Conservation (phyloP, 371 early-diverging fungal genomes). For the Amoeboaphelidium protococcarum region DNA sequence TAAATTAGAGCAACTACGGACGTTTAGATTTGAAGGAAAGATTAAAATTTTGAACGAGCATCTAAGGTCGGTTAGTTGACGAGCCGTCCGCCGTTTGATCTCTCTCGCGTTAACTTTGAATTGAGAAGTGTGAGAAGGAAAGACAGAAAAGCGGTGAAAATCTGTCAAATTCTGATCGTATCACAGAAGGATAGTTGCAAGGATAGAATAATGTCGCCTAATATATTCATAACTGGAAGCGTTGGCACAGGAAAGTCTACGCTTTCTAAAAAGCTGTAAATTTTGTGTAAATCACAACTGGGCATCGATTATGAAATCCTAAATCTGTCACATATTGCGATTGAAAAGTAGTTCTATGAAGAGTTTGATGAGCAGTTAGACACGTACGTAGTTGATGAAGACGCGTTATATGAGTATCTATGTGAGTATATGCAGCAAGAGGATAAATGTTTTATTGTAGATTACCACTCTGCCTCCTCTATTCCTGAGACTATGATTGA, state of each 20-base stretch:
- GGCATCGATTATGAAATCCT: constrained; percentile 71
- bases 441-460: constrained; percentile 57
- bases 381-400: constrained; percentile 71
- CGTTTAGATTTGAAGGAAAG: too few relatives aligned
- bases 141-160: too few relatives aligned
- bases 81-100: too few relatives aligned
- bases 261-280: constrained; percentile 46
- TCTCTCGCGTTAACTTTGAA: too few relatives aligned
- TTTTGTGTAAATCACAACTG: constrained; percentile 31
- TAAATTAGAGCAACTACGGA: too few relatives aligned
- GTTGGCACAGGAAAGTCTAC: constrained; percentile 97
- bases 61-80: too few relatives aligned
- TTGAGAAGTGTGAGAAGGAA: too few relatives aligned
- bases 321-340: too few relatives aligned
- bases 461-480: constrained; percentile 75
- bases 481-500: constrained; percentile 94
- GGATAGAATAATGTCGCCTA: too few relatives aligned
- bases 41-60: too few relatives aligned
- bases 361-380: constrained; percentile 67
- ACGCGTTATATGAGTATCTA: constrained; percentile 25
- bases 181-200: too few relatives aligned
- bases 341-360: constrained; percentile 58
- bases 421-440: not conserved
- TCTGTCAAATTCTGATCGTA: too few relatives aligned
- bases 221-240: constrained; percentile 90